A percentile compares a stretch with the other conserved stretches of the same genome.
These are phyloP conservation scores for Aspergillus proliferans DNA, from an alignment of 2,329 filamentous ascomycete species.

Conservation along the genomic window DNA sequence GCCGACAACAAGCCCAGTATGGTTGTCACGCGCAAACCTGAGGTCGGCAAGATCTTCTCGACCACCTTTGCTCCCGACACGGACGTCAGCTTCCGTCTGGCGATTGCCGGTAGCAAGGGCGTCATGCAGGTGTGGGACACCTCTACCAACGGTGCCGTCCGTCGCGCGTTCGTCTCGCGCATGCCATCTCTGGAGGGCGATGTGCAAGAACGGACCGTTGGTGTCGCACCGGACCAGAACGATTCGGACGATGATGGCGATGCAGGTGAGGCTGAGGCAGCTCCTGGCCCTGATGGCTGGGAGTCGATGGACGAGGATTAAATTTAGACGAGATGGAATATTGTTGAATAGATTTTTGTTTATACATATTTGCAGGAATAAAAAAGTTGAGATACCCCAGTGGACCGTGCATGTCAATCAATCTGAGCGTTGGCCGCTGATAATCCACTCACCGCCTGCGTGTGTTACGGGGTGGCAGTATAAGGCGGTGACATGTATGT, in stretches of 20 bases:
- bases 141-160: constrained; percentile 80
- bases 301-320: constrained; percentile 52
- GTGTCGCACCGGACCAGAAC: constrained; percentile 59
- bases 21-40: constrained; percentile 85
- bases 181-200: constrained; percentile 57
- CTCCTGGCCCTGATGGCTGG: constrained; percentile 47
- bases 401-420: too few relatives aligned
- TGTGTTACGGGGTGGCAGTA: too few relatives aligned
- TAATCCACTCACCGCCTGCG: too few relatives aligned
- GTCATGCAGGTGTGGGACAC: constrained; percentile 94
- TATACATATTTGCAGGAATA: constrained; percentile 3
- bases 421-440: too few relatives aligned
- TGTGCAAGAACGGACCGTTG: constrained; percentile 69
- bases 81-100: constrained; percentile 84
- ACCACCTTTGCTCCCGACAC: constrained; percentile 83
- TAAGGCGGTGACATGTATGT: too few relatives aligned
- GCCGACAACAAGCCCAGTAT: constrained; percentile 73
- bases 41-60: constrained; percentile 91
- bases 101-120: constrained; percentile 91
- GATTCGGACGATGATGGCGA: constrained; percentile 60
- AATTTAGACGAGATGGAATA: constrained; percentile 2
- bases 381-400: constrained; percentile 17
- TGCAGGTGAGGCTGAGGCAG: constrained; percentile 45
- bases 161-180: constrained; percentile 72
- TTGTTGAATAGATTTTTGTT: background rate